A percentile compares a stretch with the other conserved stretches of the same genome.
phyloP scores from a whole-genome alignment of 441 rosid genomes.

The Populus tomentosa region DNA sequence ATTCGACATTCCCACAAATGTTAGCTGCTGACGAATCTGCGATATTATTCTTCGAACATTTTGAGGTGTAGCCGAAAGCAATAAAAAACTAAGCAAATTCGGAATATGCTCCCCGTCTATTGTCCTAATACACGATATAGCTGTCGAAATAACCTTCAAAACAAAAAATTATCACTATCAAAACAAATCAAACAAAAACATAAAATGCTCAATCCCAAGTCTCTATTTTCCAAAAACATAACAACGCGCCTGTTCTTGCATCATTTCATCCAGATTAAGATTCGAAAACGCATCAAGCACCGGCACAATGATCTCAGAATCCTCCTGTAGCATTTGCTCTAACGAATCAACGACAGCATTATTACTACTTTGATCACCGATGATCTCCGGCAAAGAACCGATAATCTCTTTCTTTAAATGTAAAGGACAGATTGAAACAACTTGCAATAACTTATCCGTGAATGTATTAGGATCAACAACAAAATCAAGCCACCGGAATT shows the following conservation, averaged over 20 bases:
- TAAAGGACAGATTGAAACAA: slow-evolving; percentile 59
- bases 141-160: slow-evolving; percentile 61
- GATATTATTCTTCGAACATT: slow-evolving; percentile 71
- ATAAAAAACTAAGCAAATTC: slow-evolving; percentile 63
- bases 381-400: slow-evolving; percentile 87
- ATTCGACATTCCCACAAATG: slow-evolving; percentile 50
- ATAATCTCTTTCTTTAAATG: slow-evolving; percentile 77
- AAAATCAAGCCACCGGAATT: slow-evolving; percentile 83
- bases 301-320: slow-evolving; percentile 60
- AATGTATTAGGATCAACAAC: slow-evolving; percentile 50
- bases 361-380: slow-evolving; percentile 58
- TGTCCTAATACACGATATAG: slow-evolving; percentile 70
- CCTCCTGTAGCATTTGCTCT: slow-evolving; percentile 73
- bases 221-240: not conserved
- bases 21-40: slow-evolving; percentile 64
- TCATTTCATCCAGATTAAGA: slow-evolving; percentile 56
- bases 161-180: not conserved
- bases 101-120: slow-evolving; percentile 73
- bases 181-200: not conserved
- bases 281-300: slow-evolving; percentile 79
- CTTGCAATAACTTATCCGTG: slow-evolving; percentile 62
- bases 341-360: slow-evolving; percentile 58
- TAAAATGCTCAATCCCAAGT: not conserved
- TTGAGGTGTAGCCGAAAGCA: slow-evolving; percentile 68
- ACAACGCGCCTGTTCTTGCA: slow-evolving; percentile 68